Evolutionary conservation across 768 basidiomycete species (phyloP), one percentile per base, ranked within the genome.

Genomic region (Phaeolepiota aurea): DNA sequence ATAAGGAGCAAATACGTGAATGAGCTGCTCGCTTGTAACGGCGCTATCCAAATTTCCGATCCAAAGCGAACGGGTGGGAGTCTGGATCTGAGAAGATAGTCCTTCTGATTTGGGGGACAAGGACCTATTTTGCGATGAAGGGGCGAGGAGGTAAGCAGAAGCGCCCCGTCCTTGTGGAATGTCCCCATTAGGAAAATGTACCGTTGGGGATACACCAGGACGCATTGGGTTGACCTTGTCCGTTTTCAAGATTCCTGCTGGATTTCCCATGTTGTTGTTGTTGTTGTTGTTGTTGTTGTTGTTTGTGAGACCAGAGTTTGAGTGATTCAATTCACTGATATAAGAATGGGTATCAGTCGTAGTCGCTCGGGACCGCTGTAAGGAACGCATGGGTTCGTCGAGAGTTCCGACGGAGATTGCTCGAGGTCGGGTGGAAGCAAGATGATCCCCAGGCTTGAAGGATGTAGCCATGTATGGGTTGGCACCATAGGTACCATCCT

Each of bases 11-110:
- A 99, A 99, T 19, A 96, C 89, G 48, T 87, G 83, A 42, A 96
- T 88, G 41, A 99, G 79, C 55, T 96, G 89, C 56, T 93, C 89
- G 52, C 89, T 88, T 2, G 91, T 91, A 41, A 94, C 88, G 40
- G 85, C 86, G 49, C 87, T 88, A 60, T 97, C 96, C 37, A 99
- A 69, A 62, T 98, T 98, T 37, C 96, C 96, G 55, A 99, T 96
- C 94, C 96, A 99, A 20, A 99, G 69, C 22, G 90, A 93, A 38
- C 96, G 82, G 9, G 94, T 94, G 23, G 96, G 94, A 30, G 89
- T 84, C 63, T 97, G 93, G 40, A 82, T 76, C 54, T 91, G 87
- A 10, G 79, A 76, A 23, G 76, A 69, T 32, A 75, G 69, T 22
- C 63, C 71, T 61, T 89, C 86, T 28, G 81, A 72, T 59, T 89